These are phyloP conservation scores for Cardiospermum halicacabum DNA, from an alignment of 345 rosid genomes.

Conservation along the genomic window DNA sequence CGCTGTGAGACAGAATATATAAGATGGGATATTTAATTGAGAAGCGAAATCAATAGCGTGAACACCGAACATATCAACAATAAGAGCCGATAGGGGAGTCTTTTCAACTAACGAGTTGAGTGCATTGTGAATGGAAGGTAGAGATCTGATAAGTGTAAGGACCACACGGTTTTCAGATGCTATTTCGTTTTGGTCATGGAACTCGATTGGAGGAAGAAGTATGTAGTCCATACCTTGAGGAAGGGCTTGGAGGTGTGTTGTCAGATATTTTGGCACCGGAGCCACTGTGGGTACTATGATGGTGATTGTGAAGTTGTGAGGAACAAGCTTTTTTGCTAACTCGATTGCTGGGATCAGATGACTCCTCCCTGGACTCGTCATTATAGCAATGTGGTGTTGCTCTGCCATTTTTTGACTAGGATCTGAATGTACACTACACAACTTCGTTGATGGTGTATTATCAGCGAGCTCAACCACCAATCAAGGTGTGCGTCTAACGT, in stretches of 20 bases:
- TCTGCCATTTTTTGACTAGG: no score
- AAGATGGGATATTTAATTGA: constrained; percentile 28
- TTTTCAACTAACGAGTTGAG: no score
- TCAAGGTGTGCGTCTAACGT: no score
- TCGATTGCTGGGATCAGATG: constrained; percentile 35
- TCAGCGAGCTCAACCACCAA: no score
- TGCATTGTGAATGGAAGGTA: constrained; percentile 19
- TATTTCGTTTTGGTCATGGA: constrained; percentile 3
- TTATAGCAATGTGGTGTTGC: constrained; percentile 13
- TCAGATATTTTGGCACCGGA: no score
- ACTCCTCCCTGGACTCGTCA: constrained; percentile 36
- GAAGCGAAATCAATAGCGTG: constrained; percentile 31
- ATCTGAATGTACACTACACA: no score
- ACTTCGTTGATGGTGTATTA: no score
- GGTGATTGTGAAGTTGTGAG: constrained; percentile 16
- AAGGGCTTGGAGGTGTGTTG: constrained; percentile 25
- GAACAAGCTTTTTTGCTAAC: constrained; percentile 30
- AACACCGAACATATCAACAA: constrained; percentile 46
- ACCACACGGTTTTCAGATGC: constrained; percentile 11
- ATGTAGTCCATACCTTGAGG: constrained; percentile 7
- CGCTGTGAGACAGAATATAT: constrained; percentile 25
- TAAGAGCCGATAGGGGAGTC: no score
- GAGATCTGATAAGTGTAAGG: no score
- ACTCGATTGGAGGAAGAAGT: constrained; percentile 25
- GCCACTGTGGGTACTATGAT: no score